A percentile compares a stretch with the other conserved stretches of the same genome.
Conservation (phyloP, 2,329 filamentous ascomycete genomes). For the Hypoxylon sp. region DNA sequence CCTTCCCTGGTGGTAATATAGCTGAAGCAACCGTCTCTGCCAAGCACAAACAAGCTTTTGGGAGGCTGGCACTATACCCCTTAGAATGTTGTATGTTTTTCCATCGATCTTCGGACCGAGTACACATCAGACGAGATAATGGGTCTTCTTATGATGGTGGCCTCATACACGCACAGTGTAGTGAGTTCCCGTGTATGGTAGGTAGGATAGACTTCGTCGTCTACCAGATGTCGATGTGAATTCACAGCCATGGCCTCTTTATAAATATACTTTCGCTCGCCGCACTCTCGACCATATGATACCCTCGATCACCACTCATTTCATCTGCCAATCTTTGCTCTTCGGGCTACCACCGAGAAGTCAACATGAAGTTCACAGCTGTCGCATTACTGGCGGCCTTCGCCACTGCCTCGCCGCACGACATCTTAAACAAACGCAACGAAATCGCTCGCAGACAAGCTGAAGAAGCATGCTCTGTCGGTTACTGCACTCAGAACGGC, state of each 20-base stretch:
- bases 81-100: neutral
- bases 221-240: too few species aligned
- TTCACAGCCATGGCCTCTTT: too few species aligned
- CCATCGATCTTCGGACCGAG: neutral
- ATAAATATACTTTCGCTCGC: too few species aligned
- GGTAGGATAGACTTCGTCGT: too few species aligned
- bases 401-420: conserved; percentile 5
- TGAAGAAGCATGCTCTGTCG: conserved; percentile 26
- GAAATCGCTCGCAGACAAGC: conserved; percentile 8
- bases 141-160: neutral
- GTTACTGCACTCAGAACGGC: conserved; percentile 37
- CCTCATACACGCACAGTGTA: neutral
- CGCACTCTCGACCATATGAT: neutral
- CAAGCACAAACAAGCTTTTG: conserved; percentile 13
- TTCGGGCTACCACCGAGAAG: too few species aligned
- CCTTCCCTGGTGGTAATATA: conserved; percentile 6
- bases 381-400: conserved; percentile 2
- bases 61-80: neutral
- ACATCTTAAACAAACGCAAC: conserved; percentile 1
- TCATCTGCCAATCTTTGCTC: neutral
- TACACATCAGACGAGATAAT: neutral
- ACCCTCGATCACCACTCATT: neutral
- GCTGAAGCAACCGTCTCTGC: neutral
- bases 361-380: conserved; percentile 18
- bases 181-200: too few species aligned